A percentile compares a stretch with the other conserved stretches of the same genome.
These are phyloP conservation scores for Pulicaria dysenterica DNA, from an alignment of 129 eudicot genomes.

Conservation along the genomic window DNA sequence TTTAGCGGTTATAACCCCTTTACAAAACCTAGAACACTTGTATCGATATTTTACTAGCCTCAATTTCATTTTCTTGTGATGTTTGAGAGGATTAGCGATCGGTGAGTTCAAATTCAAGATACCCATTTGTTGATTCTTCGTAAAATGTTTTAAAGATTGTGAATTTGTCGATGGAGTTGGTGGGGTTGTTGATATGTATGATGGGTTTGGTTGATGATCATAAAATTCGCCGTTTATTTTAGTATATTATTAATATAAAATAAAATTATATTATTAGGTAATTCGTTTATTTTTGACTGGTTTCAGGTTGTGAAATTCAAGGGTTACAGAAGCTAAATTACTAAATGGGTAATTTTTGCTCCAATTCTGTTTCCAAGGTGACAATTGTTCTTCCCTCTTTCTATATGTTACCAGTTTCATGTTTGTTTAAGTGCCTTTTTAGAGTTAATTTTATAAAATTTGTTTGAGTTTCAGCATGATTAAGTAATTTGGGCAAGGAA, in stretches of 20 bases:
- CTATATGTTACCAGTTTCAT: constrained; percentile 15
- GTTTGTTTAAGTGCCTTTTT: constrained; percentile 9
- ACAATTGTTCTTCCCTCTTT: constrained; percentile 27
- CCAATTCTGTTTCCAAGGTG: constrained; percentile 64
- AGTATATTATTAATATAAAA: neutral
- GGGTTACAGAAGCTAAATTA: constrained; percentile 31
- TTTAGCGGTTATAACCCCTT: constrained; percentile 20
- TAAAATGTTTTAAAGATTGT: constrained; percentile 32
- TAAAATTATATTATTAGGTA: constrained; percentile 27
- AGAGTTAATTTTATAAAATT: neutral
- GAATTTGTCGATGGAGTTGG: constrained; percentile 29
- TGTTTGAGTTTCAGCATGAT: constrained; percentile 15
- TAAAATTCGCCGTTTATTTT: constrained; percentile 18
- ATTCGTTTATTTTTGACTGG: constrained; percentile 38
- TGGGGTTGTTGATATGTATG: constrained; percentile 37
- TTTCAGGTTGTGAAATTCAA: constrained; percentile 43
- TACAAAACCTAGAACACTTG: constrained; percentile 26
- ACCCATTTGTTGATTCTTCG: constrained; percentile 31
- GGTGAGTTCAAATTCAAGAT: constrained; percentile 38
- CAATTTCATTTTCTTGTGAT: constrained; percentile 33
- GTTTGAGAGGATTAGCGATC: constrained; percentile 36
- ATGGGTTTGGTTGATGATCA: constrained; percentile 39
- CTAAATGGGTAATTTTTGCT: constrained; percentile 68
- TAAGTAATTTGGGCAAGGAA: constrained; percentile 8
- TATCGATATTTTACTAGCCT: constrained; percentile 2